These are phyloP conservation scores for Astrocystis sublimbata DNA, from an alignment of 495 filamentous ascomycete genomes.

Conservation along the genomic window DNA sequence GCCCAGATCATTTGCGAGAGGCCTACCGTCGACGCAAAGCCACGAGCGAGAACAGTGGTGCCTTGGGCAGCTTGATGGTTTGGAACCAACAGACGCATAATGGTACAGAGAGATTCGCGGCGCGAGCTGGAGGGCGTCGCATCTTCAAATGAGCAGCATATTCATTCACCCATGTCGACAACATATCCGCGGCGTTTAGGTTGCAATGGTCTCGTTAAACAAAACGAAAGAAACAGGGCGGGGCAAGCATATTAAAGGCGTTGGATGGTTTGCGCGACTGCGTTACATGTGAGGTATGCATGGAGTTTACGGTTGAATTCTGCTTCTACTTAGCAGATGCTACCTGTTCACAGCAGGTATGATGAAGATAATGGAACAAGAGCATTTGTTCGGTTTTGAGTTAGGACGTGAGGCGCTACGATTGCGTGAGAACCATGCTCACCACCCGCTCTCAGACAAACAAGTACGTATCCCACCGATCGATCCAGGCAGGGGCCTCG, in stretches of 20 bases:
- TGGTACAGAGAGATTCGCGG: conserved; percentile 61
- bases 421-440: neutral
- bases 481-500: too few relatives aligned
- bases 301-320: conserved; percentile 9
- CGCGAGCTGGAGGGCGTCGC: conserved; percentile 62
- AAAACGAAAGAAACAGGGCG: neutral
- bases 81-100: conserved; percentile 62
- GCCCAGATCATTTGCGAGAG: conserved; percentile 81
- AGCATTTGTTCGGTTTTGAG: neutral
- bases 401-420: neutral
- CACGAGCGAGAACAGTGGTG: conserved; percentile 63
- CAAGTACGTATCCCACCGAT: neutral
- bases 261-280: neutral
- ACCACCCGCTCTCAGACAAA: neutral
- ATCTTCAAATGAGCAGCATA: conserved; percentile 58
- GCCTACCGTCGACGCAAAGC: conserved; percentile 72
- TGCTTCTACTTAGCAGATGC: too few relatives aligned
- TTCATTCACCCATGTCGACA: neutral
- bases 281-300: conserved; percentile 2
- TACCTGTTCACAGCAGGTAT: too few relatives aligned
- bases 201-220: neutral
- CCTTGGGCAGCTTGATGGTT: conserved; percentile 69
- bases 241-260: neutral
- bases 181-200: conserved; percentile 13
- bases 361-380: neutral